Evolutionary conservation across 768 basidiomycete species (phyloP), one percentile per base, ranked within the genome.

Genomic region (Paxillus rubicundulus): DNA sequence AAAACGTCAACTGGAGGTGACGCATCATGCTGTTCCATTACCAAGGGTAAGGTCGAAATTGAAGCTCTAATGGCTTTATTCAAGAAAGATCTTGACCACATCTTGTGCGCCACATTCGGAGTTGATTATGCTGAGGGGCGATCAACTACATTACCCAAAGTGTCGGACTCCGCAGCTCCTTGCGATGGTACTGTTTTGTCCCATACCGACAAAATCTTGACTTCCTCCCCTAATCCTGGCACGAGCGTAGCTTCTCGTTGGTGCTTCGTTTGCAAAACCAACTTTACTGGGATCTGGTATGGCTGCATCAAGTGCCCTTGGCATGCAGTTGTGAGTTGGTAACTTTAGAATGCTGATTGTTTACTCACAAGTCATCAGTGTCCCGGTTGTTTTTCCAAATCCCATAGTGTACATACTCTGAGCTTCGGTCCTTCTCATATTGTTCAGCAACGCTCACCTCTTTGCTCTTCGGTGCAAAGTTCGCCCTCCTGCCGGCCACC

Each of bases 21-120:
- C 14, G 39, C 44, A 12, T 39, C 53, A 28, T 81, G 80, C 61
- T 83, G 81, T 63, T 65, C 77, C 4, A 58, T 77, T 4, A 57
- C 73, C 2, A 69, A 77, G 48, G 74, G 72, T 45, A 85, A 76
- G 64, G 65, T 63, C 36, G 82, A 86, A 48, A 66, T 87, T 7
- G 69, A 73, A 49, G 45, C 55, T 1, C 64, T 85, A 30, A 55
- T 87, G 36, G 57, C 67, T 43, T 70, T 70, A n/a, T 86, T 87
- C 62, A 77, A 82, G 60, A 56, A 63, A 9, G 77, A 82, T 49
- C 67, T 88, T n/a, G 74, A 82, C 36, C 69, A 66, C 13, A 70
- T 79, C 51, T 60, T 85, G 21, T 60, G 60, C 18, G 64, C 58
- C 49, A 69, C 71, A 1, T 71, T 80, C 46, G 72, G 72, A 30